Evolutionary conservation across 2,329 filamentous ascomycete genomes (phyloP).

Genomic region (Penicillium italicum): DNA sequence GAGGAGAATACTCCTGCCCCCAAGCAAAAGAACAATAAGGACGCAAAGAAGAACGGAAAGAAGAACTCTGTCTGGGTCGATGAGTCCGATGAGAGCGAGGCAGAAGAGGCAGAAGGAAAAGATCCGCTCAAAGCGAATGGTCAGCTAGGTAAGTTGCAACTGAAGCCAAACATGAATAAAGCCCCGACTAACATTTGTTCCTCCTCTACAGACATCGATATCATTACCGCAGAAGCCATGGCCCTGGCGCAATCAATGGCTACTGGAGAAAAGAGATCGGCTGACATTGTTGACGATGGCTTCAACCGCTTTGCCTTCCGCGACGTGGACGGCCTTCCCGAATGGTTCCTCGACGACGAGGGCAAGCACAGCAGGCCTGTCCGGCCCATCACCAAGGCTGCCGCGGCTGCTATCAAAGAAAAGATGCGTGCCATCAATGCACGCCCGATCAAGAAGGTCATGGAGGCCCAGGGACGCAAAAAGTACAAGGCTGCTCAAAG

Average conservation of each 20-base stretch:
- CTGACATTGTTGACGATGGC: slow-evolving; percentile 80
- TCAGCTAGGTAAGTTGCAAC: slow-evolving; percentile 41
- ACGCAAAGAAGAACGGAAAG: slow-evolving; percentile 21
- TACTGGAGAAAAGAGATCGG: slow-evolving; percentile 72
- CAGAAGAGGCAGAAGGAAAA: slow-evolving; percentile 27
- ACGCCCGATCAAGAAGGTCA: slow-evolving; percentile 97
- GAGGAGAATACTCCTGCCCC: slow-evolving; percentile 12
- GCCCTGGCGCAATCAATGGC: slow-evolving; percentile 90
- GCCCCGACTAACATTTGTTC: slow-evolving; percentile 18
- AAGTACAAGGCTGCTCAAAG: slow-evolving; percentile 90
- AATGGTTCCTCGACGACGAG: slow-evolving; percentile 98
- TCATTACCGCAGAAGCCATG: slow-evolving; percentile 99
- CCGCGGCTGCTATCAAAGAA: slow-evolving; percentile 86
- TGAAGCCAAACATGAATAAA: slow-evolving; percentile 17
- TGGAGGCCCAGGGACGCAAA: slow-evolving; percentile 93
- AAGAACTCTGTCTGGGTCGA: slow-evolving; percentile 22
- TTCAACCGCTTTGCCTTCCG: slow-evolving; percentile 93
- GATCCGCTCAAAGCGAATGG: slow-evolving; percentile 43
- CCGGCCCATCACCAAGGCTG: slow-evolving; percentile 87
- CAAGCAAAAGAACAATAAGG: slow-evolving; percentile 24
- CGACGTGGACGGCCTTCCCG: slow-evolving; percentile 84
- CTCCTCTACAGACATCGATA: slow-evolving; percentile 71
- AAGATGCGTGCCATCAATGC: slow-evolving; percentile 91
- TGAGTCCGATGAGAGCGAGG: slow-evolving; percentile 38
- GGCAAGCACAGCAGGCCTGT: slow-evolving; percentile 74